Percentiles rank a stretch among this genome's conserved stretches.
Conservation (phyloP, 1,139 yeast genomes). For the Pichia sp. region DNA sequence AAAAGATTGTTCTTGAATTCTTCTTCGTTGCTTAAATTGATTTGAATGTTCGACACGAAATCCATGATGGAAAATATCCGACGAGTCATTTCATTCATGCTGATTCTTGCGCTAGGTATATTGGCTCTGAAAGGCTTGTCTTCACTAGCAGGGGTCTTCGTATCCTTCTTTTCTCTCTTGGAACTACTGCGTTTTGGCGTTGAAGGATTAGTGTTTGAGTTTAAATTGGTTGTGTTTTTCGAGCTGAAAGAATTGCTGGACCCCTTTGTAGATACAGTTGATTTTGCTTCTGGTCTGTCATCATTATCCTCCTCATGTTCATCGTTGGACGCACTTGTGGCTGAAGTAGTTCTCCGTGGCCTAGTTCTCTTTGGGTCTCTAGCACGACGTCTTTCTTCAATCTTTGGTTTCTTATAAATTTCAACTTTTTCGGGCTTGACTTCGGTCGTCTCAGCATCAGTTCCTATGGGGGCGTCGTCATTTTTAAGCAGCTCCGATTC, state of each 20-base stretch:
- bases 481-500: not conserved
- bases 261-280: not conserved
- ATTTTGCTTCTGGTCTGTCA: not conserved
- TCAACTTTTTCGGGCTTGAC: constrained; percentile 2
- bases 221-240: not conserved
- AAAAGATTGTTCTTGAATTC: constrained; percentile 39
- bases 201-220: constrained; percentile 3
- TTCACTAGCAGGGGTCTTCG: constrained; percentile 34
- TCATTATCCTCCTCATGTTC: constrained; percentile 13
- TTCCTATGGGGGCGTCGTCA: not conserved
- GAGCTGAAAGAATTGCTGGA: not conserved
- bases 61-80: constrained; percentile 88
- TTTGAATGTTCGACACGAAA: constrained; percentile 79
- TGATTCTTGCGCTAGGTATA: constrained; percentile 67
- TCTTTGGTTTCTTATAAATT: not conserved
- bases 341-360: constrained; percentile 4
- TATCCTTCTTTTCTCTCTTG: constrained; percentile 25
- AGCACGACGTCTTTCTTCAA: constrained; percentile 6
- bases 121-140: constrained; percentile 81
- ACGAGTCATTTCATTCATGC: constrained; percentile 76
- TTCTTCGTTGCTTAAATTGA: constrained; percentile 72
- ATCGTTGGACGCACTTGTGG: constrained; percentile 7
- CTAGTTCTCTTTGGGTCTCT: constrained; percentile 10
- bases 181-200: constrained; percentile 7
- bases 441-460: not conserved